A percentile compares a stretch with the other conserved stretches of the same genome.
Conservation (phyloP, 768 basidiomycete species). For the Pulveroboletus sp. region DNA sequence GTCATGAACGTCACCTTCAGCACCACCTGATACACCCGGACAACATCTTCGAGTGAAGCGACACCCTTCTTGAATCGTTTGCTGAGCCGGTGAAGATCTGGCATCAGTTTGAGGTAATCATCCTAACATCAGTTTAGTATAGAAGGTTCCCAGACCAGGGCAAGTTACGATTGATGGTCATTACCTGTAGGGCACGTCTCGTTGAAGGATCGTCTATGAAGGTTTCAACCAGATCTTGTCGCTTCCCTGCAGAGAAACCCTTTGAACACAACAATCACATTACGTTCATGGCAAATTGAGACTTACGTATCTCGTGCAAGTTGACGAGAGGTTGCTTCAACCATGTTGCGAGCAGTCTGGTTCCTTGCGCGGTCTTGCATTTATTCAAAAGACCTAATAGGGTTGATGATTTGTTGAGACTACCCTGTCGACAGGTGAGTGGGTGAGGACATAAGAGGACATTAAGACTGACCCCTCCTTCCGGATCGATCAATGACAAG, state of each 20-base stretch:
- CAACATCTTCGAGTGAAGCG: constrained; percentile 90
- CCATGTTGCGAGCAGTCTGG: constrained; percentile 84
- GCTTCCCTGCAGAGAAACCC: constrained; percentile 49
- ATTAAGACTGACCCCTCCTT: constrained; percentile 36
- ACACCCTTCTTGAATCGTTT: constrained; percentile 86
- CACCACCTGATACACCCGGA: constrained; percentile 92
- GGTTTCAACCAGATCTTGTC: constrained; percentile 83
- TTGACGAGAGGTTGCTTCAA: constrained; percentile 95
- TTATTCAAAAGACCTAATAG: constrained; percentile 88
- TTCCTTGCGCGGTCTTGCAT: constrained; percentile 95
- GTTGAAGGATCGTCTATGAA: constrained; percentile 77
- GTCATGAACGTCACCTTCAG: constrained; percentile 50
- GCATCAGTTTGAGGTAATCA: constrained; percentile 85
- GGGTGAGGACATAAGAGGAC: background rate
- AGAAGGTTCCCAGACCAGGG: too few relatives aligned
- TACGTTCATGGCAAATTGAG: background rate
- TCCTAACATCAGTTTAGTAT: constrained; percentile 55
- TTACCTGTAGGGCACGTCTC: constrained; percentile 70
- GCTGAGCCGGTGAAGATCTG: constrained; percentile 87
- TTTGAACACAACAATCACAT: background rate
- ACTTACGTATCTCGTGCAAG: constrained; percentile 85
- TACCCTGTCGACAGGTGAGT: constrained; percentile 37
- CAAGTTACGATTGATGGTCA: too few relatives aligned
- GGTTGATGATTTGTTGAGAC: constrained; percentile 75
- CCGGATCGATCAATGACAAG: constrained; percentile 75